Evolutionary conservation across 768 basidiomycete species (phyloP).

Genomic region (Russula sp.): DNA sequence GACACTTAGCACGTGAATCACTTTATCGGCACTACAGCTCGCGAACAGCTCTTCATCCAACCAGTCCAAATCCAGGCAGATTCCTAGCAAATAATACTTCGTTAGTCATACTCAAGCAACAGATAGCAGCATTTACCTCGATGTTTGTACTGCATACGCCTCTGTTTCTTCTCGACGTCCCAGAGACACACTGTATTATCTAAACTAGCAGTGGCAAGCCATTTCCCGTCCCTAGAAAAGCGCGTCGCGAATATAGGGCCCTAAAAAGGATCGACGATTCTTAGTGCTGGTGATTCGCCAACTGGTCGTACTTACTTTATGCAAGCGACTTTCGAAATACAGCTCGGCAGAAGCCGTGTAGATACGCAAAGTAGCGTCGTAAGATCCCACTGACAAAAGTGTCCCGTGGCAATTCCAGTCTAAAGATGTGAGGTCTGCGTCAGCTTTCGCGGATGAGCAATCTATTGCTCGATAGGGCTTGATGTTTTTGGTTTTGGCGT

Average conservation of each 20-base stretch:
- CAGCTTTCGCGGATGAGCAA: constrained; percentile 47
- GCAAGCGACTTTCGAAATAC: constrained; percentile 61
- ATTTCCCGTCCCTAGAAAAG: constrained; percentile 71
- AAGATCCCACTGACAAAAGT: constrained; percentile 73
- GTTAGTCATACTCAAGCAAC: background rate
- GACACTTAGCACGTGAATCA: constrained; percentile 59
- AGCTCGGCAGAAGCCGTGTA: constrained; percentile 57
- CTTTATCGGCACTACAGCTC: constrained; percentile 67
- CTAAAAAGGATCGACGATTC: constrained; percentile 39
- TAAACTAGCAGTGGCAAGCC: constrained; percentile 72
- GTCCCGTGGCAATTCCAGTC: constrained; percentile 76
- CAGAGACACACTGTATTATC: constrained; percentile 78
- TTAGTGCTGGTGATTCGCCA: background rate
- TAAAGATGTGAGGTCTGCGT: constrained; percentile 67
- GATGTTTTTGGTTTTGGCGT: constrained; percentile 27
- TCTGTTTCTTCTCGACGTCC: constrained; percentile 61
- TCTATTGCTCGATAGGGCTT: constrained; percentile 47
- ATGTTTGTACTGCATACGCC: constrained; percentile 66
- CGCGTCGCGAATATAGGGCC: constrained; percentile 77
- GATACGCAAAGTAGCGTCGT: constrained; percentile 69
- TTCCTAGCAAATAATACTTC: constrained; percentile 44
- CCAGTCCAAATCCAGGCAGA: constrained; percentile 83
- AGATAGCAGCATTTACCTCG: constrained; percentile 45
- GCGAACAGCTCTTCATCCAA: constrained; percentile 66
- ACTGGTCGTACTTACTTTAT: constrained; percentile 49